Percentiles rank a stretch among this genome's conserved stretches.
phyloP scores from a whole-genome alignment of 176 grass and related monocot species.

The Triticum monococcum region DNA sequence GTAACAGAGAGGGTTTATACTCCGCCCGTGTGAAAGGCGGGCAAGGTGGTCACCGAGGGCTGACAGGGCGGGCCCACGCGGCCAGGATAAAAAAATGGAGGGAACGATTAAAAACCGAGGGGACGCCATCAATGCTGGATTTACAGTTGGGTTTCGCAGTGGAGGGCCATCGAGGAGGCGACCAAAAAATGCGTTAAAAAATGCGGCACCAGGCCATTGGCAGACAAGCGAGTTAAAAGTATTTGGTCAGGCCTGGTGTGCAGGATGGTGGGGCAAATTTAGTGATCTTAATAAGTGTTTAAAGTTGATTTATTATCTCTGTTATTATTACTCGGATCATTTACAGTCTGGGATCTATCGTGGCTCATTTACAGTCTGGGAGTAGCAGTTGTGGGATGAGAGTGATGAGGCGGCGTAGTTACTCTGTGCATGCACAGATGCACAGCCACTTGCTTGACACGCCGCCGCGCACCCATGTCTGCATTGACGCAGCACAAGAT shows the following conservation, averaged over 20 bases:
- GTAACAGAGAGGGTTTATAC: constrained; percentile 37
- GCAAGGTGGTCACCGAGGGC: background rate
- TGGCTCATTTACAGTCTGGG: background rate
- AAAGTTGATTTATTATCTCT: background rate
- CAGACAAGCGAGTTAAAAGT: background rate
- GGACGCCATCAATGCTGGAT: constrained; percentile 21
- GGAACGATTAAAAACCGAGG: background rate
- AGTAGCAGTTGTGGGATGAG: background rate
- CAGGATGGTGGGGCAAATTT: background rate
- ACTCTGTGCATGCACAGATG: background rate
- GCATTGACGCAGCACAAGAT: too few species aligned
- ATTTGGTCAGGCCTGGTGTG: background rate
- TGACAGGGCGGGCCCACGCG: background rate
- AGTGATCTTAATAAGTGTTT: background rate
- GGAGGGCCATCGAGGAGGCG: background rate
- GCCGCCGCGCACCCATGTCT: too few species aligned
- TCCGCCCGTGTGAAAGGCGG: background rate
- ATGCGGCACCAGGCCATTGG: constrained; percentile 12
- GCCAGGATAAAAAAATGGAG: constrained; percentile 5
- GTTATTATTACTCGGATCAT: background rate
- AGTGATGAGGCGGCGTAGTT: background rate
- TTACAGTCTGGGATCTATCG: background rate
- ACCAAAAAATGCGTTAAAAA: background rate
- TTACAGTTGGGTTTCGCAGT: constrained; percentile 26
- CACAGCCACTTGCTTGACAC: too few species aligned